Evolutionary conservation across 2,329 filamentous ascomycete species (phyloP).

Genomic region (Xylaria sp.): DNA sequence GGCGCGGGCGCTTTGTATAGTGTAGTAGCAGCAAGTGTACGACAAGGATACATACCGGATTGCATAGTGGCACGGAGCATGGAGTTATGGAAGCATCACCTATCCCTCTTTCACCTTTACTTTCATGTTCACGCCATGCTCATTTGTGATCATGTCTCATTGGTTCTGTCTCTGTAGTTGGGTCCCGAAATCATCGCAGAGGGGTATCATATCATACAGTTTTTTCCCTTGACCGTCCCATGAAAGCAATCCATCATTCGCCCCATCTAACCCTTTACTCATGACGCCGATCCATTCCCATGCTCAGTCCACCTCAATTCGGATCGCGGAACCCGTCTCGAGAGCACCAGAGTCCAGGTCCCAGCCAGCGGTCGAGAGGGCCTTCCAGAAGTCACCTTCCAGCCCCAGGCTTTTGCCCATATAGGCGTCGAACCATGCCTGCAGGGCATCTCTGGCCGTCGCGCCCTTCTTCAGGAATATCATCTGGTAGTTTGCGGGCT

Average conservation of each 20-base stretch:
- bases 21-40: constrained; percentile 12
- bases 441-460: constrained; percentile 40
- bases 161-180: neutral
- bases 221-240: neutral
- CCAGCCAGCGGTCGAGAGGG: constrained; percentile 60
- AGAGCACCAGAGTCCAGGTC: constrained; percentile 65
- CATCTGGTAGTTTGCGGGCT: constrained; percentile 45
- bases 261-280: neutral
- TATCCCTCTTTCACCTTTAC: neutral
- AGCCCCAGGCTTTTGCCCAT: constrained; percentile 7
- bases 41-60: constrained; percentile 1
- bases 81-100: constrained; percentile 18
- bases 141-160: neutral
- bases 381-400: constrained; percentile 49
- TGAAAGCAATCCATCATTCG: neutral
- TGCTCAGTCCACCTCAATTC: constrained; percentile 40
- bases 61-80: constrained; percentile 15
- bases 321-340: constrained; percentile 62
- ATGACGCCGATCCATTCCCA: constrained; percentile 34
- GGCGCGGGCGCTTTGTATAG: constrained; percentile 8
- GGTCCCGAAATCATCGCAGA: constrained; percentile 9
- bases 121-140: neutral
- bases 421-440: constrained; percentile 47
- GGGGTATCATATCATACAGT: constrained; percentile 17
- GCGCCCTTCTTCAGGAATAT: constrained; percentile 67